Conservation (phyloP, 73 alveolate genomes). For the Tetrahymena borealis region DNA sequence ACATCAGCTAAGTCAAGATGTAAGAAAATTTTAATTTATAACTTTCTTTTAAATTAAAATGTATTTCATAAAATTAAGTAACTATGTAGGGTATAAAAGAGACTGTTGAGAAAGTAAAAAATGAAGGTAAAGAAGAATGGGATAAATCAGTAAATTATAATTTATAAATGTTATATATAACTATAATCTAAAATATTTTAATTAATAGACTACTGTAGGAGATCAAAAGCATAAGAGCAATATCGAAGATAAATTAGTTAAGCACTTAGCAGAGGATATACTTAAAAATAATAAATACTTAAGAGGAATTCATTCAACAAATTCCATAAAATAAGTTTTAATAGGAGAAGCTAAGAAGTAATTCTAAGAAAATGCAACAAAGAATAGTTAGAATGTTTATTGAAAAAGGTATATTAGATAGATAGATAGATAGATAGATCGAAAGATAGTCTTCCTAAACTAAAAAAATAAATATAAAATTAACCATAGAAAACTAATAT, state of each 20-base stretch:
- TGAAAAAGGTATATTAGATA: no score
- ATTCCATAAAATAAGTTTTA: neutral
- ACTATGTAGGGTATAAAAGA: neutral
- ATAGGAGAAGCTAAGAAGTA: neutral
- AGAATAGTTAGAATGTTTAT: neutral
- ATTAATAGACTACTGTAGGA: neutral
- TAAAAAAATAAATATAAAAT: no score
- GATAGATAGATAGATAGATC: no score
- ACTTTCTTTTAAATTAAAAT: neutral
- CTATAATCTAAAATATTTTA: neutral
- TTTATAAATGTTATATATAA: neutral
- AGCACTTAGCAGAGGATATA: neutral
- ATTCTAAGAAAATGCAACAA: neutral
- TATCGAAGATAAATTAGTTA: neutral
- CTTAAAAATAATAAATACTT: neutral
- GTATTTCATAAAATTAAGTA: neutral
- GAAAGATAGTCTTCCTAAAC: no score
- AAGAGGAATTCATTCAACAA: neutral
- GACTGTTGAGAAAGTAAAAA: neutral
- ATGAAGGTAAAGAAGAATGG: neutral
- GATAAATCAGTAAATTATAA: neutral
- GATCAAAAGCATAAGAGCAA: neutral
- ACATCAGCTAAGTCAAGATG: neutral
- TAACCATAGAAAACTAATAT: no score
- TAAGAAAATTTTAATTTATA: neutral